Base-by-base conservation (phyloP, 2,329 filamentous ascomycete genomes). In the Aspergillus calidoustus region DNA sequence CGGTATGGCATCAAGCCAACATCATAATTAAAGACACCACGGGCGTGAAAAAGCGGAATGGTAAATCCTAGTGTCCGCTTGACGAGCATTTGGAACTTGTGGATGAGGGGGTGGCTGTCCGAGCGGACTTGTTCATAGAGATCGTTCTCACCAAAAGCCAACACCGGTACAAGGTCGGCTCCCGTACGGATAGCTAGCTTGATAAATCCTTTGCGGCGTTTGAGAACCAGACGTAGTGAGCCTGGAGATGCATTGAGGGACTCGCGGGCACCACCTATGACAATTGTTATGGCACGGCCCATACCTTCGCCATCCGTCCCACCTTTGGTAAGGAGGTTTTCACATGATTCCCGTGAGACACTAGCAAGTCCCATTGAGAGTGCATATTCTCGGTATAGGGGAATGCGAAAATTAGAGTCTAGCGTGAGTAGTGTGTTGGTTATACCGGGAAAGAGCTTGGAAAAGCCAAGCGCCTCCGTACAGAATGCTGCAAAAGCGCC, bases 1-100 rank as follows among this genome's bases (percentile, higher is more conserved):
- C 95, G 88, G 76, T 97, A 98, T 0, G 95, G 95, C 91, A 98
- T 93, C 70, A 98, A 81, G 4, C 95, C 95, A 15, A 97, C 92
- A 75, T 99, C 95, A 74, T 99, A 98, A 77, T 99, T 99, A 80
- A 98, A 97, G 46, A 98, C 89, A 13, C 94, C 94, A 28, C 93
- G 82, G 3, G 93, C 94, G 75, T 97, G 93, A 71, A 97, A 90
- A 30, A 96, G 85, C 0, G 95, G 93, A 11, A 98, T 84, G 0
- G 95, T 98, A 71, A 97, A 99, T 55, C 96, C 96, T 82, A 96
- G 88, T 6, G 90, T 82, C 68, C 90, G 91, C 78, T 98, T 94
- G 60, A 96, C 81, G 30, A 93, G 80, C 80, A 97, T 87, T 79
- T 99, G 95, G 43, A 91, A 78, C 72, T 87, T 88, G 80, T 94